Conservation (phyloP, 2,329 filamentous ascomycete genomes). For the Botrytis sinoallii region DNA sequence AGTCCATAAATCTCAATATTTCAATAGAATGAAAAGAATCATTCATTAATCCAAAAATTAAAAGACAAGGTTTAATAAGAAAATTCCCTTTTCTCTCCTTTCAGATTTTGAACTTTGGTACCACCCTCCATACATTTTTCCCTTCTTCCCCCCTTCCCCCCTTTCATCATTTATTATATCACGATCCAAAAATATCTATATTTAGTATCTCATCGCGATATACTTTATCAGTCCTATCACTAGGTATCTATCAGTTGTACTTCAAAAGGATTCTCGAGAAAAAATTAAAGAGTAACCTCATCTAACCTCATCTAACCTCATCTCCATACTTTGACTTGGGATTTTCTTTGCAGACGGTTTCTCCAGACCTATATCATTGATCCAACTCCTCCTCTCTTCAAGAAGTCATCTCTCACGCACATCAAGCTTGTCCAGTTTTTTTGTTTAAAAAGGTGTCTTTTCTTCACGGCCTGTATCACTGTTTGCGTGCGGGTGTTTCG, state of each 20-base stretch:
- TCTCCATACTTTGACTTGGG: not conserved
- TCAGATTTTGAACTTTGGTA: not conserved
- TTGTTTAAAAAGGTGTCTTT: not conserved
- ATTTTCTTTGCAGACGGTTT: not conserved
- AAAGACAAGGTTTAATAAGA: not conserved
- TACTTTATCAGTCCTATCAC: conserved; percentile 14
- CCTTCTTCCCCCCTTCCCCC: not conserved
- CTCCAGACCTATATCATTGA: not conserved
- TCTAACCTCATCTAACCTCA: too few relatives aligned
- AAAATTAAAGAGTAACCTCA: not conserved
- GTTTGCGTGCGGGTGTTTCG: conserved; percentile 6
- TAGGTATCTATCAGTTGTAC: conserved; percentile 10
- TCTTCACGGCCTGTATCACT: conserved; percentile 3
- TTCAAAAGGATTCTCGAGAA: not conserved
- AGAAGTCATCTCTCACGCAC: not conserved
- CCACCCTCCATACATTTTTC: conserved; percentile 1
- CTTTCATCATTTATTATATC: not conserved
- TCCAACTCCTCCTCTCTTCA: not conserved
- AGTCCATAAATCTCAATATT: not conserved
- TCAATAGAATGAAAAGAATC: not conserved
- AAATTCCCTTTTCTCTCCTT: not conserved
- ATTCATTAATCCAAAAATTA: not conserved
- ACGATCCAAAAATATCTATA: conserved; percentile 19
- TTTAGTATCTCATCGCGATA: conserved; percentile 15
- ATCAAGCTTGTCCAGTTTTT: not conserved